A percentile compares a stretch with the other conserved stretches of the same genome.
Conservation (phyloP, 2,329 filamentous ascomycete species). For the Samsoniella hepiali region DNA sequence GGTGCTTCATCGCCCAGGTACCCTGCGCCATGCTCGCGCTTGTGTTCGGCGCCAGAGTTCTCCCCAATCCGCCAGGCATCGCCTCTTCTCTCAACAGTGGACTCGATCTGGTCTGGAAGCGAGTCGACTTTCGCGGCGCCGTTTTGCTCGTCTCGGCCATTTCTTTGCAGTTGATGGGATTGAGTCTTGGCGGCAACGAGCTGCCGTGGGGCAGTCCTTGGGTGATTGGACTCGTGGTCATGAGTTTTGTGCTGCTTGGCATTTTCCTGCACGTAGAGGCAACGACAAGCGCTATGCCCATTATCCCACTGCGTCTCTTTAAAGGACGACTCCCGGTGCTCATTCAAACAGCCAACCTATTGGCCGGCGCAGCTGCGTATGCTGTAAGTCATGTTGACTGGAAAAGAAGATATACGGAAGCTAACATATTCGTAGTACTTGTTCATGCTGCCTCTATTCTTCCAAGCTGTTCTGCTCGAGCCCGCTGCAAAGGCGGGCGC, state of each 20-base stretch:
- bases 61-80: slow-evolving; percentile 42
- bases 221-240: slow-evolving; percentile 44
- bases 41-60: slow-evolving; percentile 49
- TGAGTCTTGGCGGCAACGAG: slow-evolving; percentile 56
- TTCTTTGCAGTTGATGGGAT: slow-evolving; percentile 52
- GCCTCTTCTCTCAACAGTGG: slow-evolving; percentile 29
- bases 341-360: slow-evolving; percentile 57
- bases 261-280: slow-evolving; percentile 49
- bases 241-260: slow-evolving; percentile 41
- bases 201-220: slow-evolving; percentile 49
- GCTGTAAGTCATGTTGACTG: slow-evolving; percentile 44
- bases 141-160: slow-evolving; percentile 56
- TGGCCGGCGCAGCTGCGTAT: slow-evolving; percentile 59
- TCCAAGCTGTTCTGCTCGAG: slow-evolving; percentile 63
- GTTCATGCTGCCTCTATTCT: slow-evolving; percentile 69
- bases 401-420: not conserved
- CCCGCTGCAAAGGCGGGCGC: slow-evolving; percentile 62
- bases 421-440: slow-evolving; percentile 44
- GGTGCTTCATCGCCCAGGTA: slow-evolving; percentile 62
- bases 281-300: slow-evolving; percentile 47
- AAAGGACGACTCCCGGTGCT: slow-evolving; percentile 52
- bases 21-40: slow-evolving; percentile 57
- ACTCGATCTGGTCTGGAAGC: slow-evolving; percentile 44
- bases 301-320: slow-evolving; percentile 56
- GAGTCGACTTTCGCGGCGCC: slow-evolving; percentile 57